A percentile compares a stretch with the other conserved stretches of the same genome.
These are phyloP conservation scores for Camillea tinctor DNA, from an alignment of 2,329 filamentous ascomycete genomes.

Conservation along the genomic window DNA sequence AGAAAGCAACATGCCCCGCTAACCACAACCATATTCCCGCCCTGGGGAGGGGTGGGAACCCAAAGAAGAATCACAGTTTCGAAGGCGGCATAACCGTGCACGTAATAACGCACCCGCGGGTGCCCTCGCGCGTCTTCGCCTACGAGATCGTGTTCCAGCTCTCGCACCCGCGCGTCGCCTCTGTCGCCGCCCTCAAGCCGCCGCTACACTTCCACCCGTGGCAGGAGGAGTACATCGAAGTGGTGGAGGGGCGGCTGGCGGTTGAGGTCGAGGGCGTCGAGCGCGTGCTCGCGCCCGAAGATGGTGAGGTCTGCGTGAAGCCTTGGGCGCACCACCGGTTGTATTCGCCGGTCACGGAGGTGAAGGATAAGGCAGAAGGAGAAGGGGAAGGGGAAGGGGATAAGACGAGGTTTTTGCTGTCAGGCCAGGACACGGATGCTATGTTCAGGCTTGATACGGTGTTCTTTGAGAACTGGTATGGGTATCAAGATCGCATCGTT, in stretches of 20 bases:
- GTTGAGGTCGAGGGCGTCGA: slow-evolving; percentile 30
- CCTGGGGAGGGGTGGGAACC: too few species aligned
- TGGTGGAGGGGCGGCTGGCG: slow-evolving; percentile 28
- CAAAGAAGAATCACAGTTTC: slow-evolving; percentile 18
- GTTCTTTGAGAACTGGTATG: slow-evolving; percentile 38
- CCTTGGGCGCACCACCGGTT: slow-evolving; percentile 28
- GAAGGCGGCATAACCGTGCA: slow-evolving; percentile 27
- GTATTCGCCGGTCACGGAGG: slow-evolving; percentile 22
- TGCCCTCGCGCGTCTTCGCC: slow-evolving; percentile 23
- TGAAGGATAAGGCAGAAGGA: not conserved
- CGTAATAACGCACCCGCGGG: slow-evolving; percentile 23
- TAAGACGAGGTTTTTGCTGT: slow-evolving; percentile 27
- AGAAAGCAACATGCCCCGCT: too few species aligned
- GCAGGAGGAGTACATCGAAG: slow-evolving; percentile 33
- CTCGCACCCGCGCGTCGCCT: slow-evolving; percentile 21
- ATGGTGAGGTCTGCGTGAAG: slow-evolving; percentile 23
- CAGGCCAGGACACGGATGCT: slow-evolving; percentile 25
- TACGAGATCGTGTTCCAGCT: slow-evolving; percentile 30
- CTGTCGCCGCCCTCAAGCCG: slow-evolving; percentile 27
- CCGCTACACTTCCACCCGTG: slow-evolving; percentile 34
- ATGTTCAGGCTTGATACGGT: slow-evolving; percentile 31
- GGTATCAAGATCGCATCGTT: slow-evolving; percentile 33
- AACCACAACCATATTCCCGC: too few species aligned
- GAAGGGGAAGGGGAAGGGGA: slow-evolving; percentile 11
- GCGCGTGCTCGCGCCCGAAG: slow-evolving; percentile 18